Evolutionary conservation across 768 basidiomycete species (phyloP).

Genomic region (Postia placenta): DNA sequence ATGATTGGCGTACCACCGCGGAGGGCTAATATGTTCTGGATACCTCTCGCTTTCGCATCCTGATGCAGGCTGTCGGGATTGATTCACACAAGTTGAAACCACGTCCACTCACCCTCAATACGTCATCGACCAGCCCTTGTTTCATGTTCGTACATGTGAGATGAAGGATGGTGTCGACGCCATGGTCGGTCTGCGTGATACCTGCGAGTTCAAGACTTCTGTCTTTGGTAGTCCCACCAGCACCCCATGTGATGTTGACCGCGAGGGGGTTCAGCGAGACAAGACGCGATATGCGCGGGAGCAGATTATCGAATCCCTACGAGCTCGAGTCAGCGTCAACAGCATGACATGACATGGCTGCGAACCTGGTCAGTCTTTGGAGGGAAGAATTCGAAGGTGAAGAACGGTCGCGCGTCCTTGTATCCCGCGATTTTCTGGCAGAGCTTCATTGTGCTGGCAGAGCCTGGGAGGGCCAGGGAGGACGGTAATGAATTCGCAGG

Average conservation of each 20-base stretch:
- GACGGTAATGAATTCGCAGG: neutral
- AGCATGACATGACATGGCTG: slow-evolving; percentile 1
- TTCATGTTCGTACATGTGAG: slow-evolving; percentile 98
- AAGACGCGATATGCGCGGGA: slow-evolving; percentile 81
- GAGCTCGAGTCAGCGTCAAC: slow-evolving; percentile 8
- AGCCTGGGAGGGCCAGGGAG: neutral
- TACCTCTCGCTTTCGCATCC: slow-evolving; percentile 76
- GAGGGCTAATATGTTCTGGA: slow-evolving; percentile 87
- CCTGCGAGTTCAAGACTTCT: slow-evolving; percentile 83
- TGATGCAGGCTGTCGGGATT: no score
- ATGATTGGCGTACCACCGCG: slow-evolving; percentile 63
- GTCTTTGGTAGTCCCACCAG: slow-evolving; percentile 88
- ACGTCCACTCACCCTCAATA: slow-evolving; percentile 60
- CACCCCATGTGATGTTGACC: slow-evolving; percentile 95
- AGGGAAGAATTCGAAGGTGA: slow-evolving; percentile 96
- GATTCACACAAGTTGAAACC: no score
- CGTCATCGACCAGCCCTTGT: slow-evolving; percentile 77
- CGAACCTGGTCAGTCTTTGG: slow-evolving; percentile 85
- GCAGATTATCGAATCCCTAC: slow-evolving; percentile 88
- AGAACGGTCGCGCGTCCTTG: slow-evolving; percentile 55
- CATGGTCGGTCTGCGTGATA: slow-evolving; percentile 65
- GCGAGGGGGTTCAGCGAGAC: slow-evolving; percentile 73
- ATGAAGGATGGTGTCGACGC: slow-evolving; percentile 86
- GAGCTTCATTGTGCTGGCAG: slow-evolving; percentile 52
- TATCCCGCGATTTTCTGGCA: slow-evolving; percentile 56